These are phyloP conservation scores for Fusarium transvaalense DNA, from an alignment of 2,329 filamentous ascomycete species.

Conservation along the genomic window DNA sequence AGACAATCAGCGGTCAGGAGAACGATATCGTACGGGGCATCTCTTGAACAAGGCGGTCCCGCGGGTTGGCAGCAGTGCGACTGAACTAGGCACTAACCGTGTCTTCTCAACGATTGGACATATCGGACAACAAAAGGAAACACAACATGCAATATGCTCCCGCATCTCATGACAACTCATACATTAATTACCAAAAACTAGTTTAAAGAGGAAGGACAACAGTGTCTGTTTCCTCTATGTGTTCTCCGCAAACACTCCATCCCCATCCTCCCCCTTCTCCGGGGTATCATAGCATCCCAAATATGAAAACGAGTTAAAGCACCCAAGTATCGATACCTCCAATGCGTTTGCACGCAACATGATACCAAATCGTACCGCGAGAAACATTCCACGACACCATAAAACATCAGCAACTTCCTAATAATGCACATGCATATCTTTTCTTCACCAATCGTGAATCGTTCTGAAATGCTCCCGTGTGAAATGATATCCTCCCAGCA, in stretches of 20 bases:
- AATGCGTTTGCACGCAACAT: conserved; percentile 27
- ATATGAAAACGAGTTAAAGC: conserved; percentile 33
- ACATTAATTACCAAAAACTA: conserved; percentile 38
- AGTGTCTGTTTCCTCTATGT: neutral
- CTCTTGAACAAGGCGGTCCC: neutral
- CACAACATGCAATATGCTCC: neutral
- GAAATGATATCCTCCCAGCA: conserved; percentile 31
- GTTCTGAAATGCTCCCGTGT: conserved; percentile 42
- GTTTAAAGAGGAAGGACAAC: conserved; percentile 25
- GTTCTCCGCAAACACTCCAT: conserved; percentile 25
- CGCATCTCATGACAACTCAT: conserved; percentile 19
- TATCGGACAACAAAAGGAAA: neutral
- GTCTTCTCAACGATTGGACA: neutral
- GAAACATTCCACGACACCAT: conserved; percentile 31
- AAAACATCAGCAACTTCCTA: conserved; percentile 41
- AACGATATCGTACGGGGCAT: neutral
- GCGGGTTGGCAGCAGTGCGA: neutral
- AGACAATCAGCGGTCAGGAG: neutral
- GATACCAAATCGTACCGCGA: conserved; percentile 30
- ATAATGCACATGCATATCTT: conserved; percentile 41
- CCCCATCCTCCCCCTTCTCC: conserved; percentile 31
- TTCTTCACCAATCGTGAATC: conserved; percentile 24
- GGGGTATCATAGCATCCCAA: conserved; percentile 43
- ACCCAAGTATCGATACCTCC: conserved; percentile 26
- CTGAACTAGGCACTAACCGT: neutral